Percentiles rank a stretch among this genome's conserved stretches.
These are phyloP conservation scores for Pulveroboletus sp. DNA, from an alignment of 768 basidiomycete species.

Conservation along the genomic window DNA sequence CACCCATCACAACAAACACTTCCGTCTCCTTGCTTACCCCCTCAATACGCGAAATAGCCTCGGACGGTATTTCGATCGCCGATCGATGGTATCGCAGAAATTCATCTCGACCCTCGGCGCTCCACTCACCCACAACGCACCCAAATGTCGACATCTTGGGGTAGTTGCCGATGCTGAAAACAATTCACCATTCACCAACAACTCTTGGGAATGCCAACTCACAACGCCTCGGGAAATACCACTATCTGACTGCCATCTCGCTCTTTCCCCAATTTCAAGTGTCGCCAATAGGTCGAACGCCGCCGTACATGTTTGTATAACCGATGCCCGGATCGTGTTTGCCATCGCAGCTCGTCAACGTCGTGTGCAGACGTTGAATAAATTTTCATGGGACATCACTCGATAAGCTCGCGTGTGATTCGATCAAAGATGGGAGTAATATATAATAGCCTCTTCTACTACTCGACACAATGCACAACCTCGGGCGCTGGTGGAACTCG, in stretches of 20 bases:
- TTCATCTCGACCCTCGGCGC: conserved; percentile 53
- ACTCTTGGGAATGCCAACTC: conserved; percentile 13
- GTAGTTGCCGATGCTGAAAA: conserved; percentile 52
- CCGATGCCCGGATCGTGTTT: conserved; percentile 45
- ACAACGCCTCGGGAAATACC: conserved; percentile 62
- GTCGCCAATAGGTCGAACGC: conserved; percentile 45
- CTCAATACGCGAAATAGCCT: conserved; percentile 46
- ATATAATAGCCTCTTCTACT: conserved; percentile 9
- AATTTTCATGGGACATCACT: neutral
- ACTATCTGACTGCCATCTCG: conserved; percentile 47
- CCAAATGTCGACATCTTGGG: conserved; percentile 51
- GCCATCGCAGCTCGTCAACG: conserved; percentile 16
- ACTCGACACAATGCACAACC: neutral
- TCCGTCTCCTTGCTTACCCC: conserved; percentile 44
- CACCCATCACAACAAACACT: conserved; percentile 58
- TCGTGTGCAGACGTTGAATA: too few species aligned
- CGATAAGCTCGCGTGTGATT: conserved; percentile 4
- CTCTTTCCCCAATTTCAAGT: conserved; percentile 43
- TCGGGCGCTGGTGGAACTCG: conserved; percentile 8
- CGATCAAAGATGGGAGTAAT: conserved; percentile 2
- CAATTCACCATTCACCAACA: neutral
- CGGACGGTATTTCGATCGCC: conserved; percentile 57
- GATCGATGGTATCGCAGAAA: conserved; percentile 52
- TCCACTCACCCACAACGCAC: conserved; percentile 47
- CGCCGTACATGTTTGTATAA: conserved; percentile 50